Percentiles rank a stretch among this genome's conserved stretches.
Conservation (phyloP, 1,139 yeast genomes). For the Sugiyamaella pinicola region DNA sequence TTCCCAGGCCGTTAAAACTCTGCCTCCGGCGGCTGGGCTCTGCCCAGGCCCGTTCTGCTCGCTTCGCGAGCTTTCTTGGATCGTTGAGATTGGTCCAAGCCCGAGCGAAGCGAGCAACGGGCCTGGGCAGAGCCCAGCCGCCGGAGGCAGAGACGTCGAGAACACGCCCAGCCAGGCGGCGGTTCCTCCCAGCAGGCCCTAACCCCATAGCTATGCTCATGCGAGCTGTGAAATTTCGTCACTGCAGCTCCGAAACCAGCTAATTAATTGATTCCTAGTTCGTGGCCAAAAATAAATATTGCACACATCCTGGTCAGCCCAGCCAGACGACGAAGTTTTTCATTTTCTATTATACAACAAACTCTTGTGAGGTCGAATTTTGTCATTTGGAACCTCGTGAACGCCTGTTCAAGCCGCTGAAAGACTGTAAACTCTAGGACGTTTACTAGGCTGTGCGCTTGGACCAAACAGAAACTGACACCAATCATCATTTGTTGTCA, state of each 20-base stretch:
- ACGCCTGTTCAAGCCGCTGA: too few species aligned
- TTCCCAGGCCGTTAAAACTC: too few species aligned
- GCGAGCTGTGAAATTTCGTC: constrained; percentile 6
- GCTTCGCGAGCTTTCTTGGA: background rate
- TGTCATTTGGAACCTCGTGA: background rate
- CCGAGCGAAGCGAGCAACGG: background rate
- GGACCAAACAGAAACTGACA: too few species aligned
- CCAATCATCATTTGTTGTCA: background rate
- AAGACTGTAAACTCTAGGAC: too few species aligned
- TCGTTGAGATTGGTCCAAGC: too few species aligned
- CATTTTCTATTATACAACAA: too few species aligned
- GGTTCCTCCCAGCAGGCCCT: constrained; percentile 3
- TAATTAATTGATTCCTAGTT: constrained; percentile 1
- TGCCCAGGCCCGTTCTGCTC: background rate
- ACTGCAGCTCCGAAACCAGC: constrained; percentile 1
- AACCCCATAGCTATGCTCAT: constrained; percentile 1
- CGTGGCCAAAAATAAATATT: background rate
- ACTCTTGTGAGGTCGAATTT: background rate
- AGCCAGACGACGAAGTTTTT: too few species aligned
- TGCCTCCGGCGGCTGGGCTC: background rate
- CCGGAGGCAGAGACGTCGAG: background rate
- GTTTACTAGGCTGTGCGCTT: too few species aligned
- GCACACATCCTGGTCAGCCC: too few species aligned
- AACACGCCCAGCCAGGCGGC: background rate
- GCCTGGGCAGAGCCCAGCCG: background rate